Conservation (phyloP, 163 green algal genomes). For the Volvox carteri region DNA sequence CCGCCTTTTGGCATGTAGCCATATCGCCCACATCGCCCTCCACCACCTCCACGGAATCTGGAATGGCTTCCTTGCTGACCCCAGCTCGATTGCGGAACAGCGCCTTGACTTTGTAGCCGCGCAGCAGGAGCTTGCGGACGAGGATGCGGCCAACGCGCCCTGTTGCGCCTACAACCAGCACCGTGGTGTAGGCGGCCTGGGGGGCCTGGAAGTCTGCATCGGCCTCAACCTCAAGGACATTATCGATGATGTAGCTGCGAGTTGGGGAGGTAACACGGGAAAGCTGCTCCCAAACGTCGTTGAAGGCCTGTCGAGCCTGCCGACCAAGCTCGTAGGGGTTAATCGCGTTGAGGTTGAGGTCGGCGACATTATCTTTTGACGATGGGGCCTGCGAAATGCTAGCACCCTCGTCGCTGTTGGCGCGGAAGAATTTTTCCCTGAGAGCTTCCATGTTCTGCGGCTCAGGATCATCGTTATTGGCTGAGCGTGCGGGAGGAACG, state of each 20-base stretch:
- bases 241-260: conserved; percentile 60
- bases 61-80: conserved; percentile 75
- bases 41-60: conserved; percentile 85
- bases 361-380: background rate
- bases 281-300: conserved; percentile 91
- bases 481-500: background rate
- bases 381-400: conserved; percentile 10
- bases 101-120: conserved; percentile 91
- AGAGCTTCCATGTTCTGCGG: conserved; percentile 48
- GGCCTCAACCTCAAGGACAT: conserved; percentile 54
- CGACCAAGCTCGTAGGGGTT: conserved; percentile 77
- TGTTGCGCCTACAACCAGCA: conserved; percentile 95
- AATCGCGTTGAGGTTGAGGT: conserved; percentile 57
- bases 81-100: conserved; percentile 72
- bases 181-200: conserved; percentile 88
- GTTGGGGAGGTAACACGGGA: conserved; percentile 72
- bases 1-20: conserved; percentile 78
- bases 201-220: conserved; percentile 74
- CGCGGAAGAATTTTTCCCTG: conserved; percentile 52
- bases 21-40: conserved; percentile 91
- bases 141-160: conserved; percentile 91
- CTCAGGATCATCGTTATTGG: conserved; percentile 41
- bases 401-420: conserved; percentile 17
- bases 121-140: conserved; percentile 95
- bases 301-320: conserved; percentile 80